Base-by-base conservation (phyloP, 306 rosid genomes). In the Acacia acuminata region DNA sequence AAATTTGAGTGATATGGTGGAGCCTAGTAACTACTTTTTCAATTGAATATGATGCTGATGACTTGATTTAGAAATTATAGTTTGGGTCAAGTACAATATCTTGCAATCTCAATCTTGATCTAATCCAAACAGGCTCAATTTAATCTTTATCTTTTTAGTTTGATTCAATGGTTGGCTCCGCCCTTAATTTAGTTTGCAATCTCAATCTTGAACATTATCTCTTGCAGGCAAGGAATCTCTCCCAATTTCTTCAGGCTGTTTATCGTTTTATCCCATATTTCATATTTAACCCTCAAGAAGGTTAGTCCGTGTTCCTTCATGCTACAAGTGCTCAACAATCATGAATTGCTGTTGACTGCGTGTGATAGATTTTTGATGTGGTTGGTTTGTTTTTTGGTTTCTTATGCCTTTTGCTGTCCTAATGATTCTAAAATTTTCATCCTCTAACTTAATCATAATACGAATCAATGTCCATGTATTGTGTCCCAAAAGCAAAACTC, bases 221-320 rank as follows among this genome's bases (percentile, higher is more conserved):
- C 71, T 60, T 83, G 87, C 91, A 96, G 99, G 98, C 98, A 64
- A 92, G 98, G 82, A 97, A 96, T 87, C 98, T 96, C 81, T 90
- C 98, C 25, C 91, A 82, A 84, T 10, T 85, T 82, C 85, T 96
- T 87, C 99, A 96, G 85, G 90, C 98, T 81, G 96, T 82, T 42
- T 96, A 94, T 86, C 97, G 48, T 81, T 85, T 96, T 77, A 87
- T 94, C 66, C 99, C 99, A 74, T 96, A 96, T 88, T 96, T 96
- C 86, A 89, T 94, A 84, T 92, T 96, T 77, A 94, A 86, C 83
- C 88, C 98, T 79, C 96, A 96, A 90, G 99, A 96, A 94, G 99
- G 98, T 96, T 50, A 69, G 83, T 81, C 75, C 40, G 56, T 73
- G 66, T 66, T 68, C 73, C 56, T 79, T 47, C 40, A 51, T 51